phyloP scores from a whole-genome alignment of 2,329 filamentous ascomycete genomes.

The Calonectria pseudoturangicola region DNA sequence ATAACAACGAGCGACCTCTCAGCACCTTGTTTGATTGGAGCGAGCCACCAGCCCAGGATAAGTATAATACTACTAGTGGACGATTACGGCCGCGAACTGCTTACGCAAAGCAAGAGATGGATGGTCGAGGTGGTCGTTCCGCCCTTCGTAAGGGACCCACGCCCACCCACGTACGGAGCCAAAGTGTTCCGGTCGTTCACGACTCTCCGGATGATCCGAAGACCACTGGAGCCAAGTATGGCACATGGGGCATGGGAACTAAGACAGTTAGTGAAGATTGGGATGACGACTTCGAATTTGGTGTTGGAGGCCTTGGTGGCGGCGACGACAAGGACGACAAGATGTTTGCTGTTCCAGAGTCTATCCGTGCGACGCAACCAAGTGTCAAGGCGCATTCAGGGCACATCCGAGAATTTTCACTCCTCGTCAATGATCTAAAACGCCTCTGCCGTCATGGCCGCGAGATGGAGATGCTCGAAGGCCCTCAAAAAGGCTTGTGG shows the following conservation, averaged over 20 bases:
- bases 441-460: conserved; percentile 82
- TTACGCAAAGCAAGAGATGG: conserved; percentile 83
- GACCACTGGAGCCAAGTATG: conserved; percentile 80
- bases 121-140: conserved; percentile 81
- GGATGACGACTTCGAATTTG: conserved; percentile 92
- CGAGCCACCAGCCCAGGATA: conserved; percentile 78
- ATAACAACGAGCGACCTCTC: conserved; percentile 67
- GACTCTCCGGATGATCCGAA: conserved; percentile 75
- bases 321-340: conserved; percentile 60
- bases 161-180: conserved; percentile 83
- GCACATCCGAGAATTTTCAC: conserved; percentile 87
- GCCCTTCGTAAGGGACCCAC: conserved; percentile 80
- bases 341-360: conserved; percentile 76
- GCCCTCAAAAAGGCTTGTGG: conserved; percentile 79
- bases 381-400: conserved; percentile 89
- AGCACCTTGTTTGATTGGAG: conserved; percentile 88
- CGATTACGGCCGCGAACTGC: conserved; percentile 82
- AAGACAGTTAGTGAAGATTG: conserved; percentile 90
- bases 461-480: conserved; percentile 78
- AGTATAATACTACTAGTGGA: conserved; percentile 74
- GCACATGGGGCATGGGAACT: conserved; percentile 87
- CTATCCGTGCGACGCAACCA: conserved; percentile 87
- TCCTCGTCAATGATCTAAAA: conserved; percentile 89
- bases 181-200: conserved; percentile 85
- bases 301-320: conserved; percentile 64